Conservation (phyloP, 2,329 filamentous ascomycete species). For the Sphaerulina musiva region DNA sequence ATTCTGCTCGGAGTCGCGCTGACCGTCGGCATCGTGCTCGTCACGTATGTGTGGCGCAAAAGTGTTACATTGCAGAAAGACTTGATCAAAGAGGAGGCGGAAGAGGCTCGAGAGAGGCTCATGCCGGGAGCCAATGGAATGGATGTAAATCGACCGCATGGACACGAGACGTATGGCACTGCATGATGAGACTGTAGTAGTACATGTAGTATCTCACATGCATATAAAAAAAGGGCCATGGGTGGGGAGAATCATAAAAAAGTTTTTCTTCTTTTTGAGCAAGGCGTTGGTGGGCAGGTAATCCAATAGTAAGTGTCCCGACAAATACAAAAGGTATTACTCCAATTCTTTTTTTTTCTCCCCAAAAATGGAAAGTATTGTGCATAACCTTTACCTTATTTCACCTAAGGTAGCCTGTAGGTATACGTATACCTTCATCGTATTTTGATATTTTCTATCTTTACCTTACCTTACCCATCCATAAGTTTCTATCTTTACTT, state of each 20-base stretch:
- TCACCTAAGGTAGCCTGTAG: too few species aligned
- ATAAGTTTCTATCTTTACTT: too few species aligned
- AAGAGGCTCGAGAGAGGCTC: constrained; percentile 36
- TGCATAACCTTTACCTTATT: too few species aligned
- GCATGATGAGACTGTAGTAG: constrained; percentile 12
- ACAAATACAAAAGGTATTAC: too few species aligned
- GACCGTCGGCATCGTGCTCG: constrained; percentile 58
- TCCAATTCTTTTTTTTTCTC: too few species aligned
- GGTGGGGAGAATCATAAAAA: too few species aligned
- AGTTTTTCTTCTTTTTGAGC: not conserved
- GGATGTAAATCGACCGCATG: constrained; percentile 25
- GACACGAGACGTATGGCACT: constrained; percentile 29
- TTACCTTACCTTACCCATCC: too few species aligned
- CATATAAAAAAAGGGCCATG: not conserved
- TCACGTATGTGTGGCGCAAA: constrained; percentile 57
- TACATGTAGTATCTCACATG: not conserved
- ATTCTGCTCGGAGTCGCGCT: constrained; percentile 58
- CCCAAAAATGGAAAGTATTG: too few species aligned
- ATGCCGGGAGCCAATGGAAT: constrained; percentile 33
- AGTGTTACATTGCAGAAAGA: constrained; percentile 41
- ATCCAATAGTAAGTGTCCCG: too few species aligned
- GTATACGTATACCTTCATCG: too few species aligned
- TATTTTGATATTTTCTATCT: too few species aligned
- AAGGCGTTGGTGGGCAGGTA: not conserved
- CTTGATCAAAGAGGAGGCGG: constrained; percentile 40